These are phyloP conservation scores for Cyberlindnera amylophila DNA, from an alignment of 805 yeast genomes.

Conservation along the genomic window DNA sequence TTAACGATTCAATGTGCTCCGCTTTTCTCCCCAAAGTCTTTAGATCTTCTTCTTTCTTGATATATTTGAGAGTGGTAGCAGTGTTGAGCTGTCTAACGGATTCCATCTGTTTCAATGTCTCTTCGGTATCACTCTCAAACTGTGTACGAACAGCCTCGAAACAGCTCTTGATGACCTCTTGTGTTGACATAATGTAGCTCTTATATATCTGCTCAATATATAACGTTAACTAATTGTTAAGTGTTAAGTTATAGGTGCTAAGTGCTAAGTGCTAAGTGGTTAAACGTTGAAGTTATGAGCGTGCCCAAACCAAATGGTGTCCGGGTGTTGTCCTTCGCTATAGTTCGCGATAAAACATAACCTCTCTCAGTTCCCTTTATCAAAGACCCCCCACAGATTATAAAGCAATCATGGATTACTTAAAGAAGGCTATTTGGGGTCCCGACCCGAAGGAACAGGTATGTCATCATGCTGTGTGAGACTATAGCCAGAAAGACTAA, in stretches of 20 bases:
- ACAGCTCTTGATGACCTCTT: conserved; percentile 24
- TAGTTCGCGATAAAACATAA: no score
- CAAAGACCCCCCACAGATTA: background rate
- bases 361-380: background rate
- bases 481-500: background rate
- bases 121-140: conserved; percentile 36
- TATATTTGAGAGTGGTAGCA: conserved; percentile 50
- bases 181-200: conserved; percentile 12
- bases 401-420: conserved; percentile 58
- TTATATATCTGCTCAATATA: no score
- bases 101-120: conserved; percentile 39
- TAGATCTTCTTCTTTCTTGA: conserved; percentile 41
- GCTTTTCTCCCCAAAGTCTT: conserved; percentile 26
- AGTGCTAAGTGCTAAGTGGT: no score
- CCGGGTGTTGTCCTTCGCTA: no score
- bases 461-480: conserved; percentile 35
- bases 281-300: no score
- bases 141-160: conserved; percentile 32
- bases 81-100: conserved; percentile 53
- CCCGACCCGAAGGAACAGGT: conserved; percentile 87
- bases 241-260: no score
- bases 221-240: no score
- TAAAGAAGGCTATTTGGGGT: conserved; percentile 90
- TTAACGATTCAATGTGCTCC: conserved; percentile 16
- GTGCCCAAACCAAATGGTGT: no score